Evolutionary conservation across 1,284 basidiomycete species (phyloP), one percentile per base, ranked within the genome.

Genomic region (Leccinum pachyderme): DNA sequence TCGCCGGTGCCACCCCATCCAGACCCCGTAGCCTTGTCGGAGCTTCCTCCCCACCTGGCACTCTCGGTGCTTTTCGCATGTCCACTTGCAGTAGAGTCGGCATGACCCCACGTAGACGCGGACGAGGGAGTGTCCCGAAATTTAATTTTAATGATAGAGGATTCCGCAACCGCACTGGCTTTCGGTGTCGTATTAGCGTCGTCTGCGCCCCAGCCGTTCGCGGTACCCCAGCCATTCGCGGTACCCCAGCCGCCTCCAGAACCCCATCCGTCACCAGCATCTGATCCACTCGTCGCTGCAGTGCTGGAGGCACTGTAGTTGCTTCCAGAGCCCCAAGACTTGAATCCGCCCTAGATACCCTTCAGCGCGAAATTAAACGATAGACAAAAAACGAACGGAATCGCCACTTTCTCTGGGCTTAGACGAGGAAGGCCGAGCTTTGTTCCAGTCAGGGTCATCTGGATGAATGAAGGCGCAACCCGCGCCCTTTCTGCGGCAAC

Each of bases 401-500:
- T 54, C 51, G 6, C 52, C 57, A 18, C 58, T 50, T 31, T 51
- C 59, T 45, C 24, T 60, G 28, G 56, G 7, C 47, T n/a, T 61
- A 41, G 65, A 18, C 18, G 18, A 18, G 18, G 18, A 4, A 27
- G 39, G 18, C 12, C 32, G 55, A 4, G 69, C 69, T 7, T 37
- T 52, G 29, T 6, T 43, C 67, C 67, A 69, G n/a, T 44, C 41
- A 12, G 64, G 39, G 12, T 68, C 56, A 18, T 18, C 61, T 4
- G 69, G 71, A 51, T 69, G 67, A n/a, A 68, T 4, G 31, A 66
- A 69, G 6, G 15, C 27, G 25, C 71, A 69, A 32, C 60, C 61
- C 3, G 44, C 18, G 12, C 49, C 58, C 7, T 49, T 58, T 53
- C 41, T 56, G 39, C 5, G 59, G 41, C 69, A 69, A 18, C 69